Conservation (phyloP, 495 filamentous ascomycete species). For the Mycothermus thermophilus region DNA sequence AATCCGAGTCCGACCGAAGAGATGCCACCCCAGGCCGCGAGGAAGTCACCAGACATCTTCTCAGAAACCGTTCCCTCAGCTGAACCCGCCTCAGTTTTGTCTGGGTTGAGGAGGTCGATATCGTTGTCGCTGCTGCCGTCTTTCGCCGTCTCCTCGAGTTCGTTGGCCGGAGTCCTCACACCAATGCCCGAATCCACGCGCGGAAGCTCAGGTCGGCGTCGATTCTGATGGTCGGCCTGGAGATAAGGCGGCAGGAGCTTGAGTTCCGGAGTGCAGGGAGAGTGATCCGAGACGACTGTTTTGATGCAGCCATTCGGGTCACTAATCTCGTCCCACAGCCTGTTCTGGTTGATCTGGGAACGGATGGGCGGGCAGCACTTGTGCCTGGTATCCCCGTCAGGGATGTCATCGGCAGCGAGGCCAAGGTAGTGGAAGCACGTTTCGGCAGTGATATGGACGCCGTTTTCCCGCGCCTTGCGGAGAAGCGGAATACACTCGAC, state of each 20-base stretch:
- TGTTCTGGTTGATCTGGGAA: slow-evolving; percentile 66
- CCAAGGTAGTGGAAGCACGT: slow-evolving; percentile 97
- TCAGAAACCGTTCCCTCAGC: no score
- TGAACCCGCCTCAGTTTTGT: no score
- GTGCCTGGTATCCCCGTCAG: slow-evolving; percentile 83
- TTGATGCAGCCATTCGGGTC: slow-evolving; percentile 65
- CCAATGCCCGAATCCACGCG: slow-evolving; percentile 36
- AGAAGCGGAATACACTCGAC: slow-evolving; percentile 87
- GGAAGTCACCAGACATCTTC: slow-evolving; percentile 97
- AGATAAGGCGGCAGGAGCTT: slow-evolving; percentile 70
- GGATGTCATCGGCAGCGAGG: slow-evolving; percentile 75
- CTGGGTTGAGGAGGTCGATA: no score
- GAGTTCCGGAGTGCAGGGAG: slow-evolving; percentile 85
- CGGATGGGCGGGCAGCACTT: slow-evolving; percentile 98
- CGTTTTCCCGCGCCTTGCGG: slow-evolving; percentile 58
- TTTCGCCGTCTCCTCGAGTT: slow-evolving; percentile 2
- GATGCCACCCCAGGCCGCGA: slow-evolving; percentile 92
- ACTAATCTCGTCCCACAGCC: slow-evolving; percentile 71
- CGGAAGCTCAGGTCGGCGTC: slow-evolving; percentile 19
- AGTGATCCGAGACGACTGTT: slow-evolving; percentile 94
- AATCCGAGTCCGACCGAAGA: slow-evolving; percentile 86
- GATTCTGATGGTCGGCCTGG: slow-evolving; percentile 15
- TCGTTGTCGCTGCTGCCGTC: not conserved
- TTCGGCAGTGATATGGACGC: slow-evolving; percentile 86
- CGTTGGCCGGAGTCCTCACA: slow-evolving; percentile 21